Percentiles rank a stretch among this genome's conserved stretches.
These are phyloP conservation scores for Rhexocercosporidium sp. DNA, from an alignment of 2,329 filamentous ascomycete genomes.

Conservation along the genomic window DNA sequence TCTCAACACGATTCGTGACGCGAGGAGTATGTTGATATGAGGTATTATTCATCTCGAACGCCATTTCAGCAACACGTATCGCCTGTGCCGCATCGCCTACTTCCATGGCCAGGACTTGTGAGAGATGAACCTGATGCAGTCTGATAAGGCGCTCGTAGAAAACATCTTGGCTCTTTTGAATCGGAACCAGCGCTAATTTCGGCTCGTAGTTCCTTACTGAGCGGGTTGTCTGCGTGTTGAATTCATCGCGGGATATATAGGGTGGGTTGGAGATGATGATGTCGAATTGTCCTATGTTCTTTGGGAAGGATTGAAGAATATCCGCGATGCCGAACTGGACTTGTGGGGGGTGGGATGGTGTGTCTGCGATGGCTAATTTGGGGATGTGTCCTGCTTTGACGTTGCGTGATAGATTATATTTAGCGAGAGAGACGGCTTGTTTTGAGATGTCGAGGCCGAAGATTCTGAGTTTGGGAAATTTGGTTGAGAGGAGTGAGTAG, in stretches of 20 bases:
- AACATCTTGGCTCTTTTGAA: conserved; percentile 39
- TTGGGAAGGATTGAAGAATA: conserved; percentile 38
- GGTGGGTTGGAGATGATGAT: conserved; percentile 89
- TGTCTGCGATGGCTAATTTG: neutral
- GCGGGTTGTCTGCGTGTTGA: conserved; percentile 65
- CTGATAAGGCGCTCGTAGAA: conserved; percentile 73
- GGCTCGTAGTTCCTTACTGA: conserved; percentile 87
- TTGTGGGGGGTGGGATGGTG: neutral
- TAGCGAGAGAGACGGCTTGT: conserved; percentile 67
- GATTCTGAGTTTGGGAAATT: conserved; percentile 54
- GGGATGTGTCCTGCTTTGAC: conserved; percentile 38
- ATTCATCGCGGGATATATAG: conserved; percentile 74
- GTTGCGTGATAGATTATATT: conserved; percentile 65
- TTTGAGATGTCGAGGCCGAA: conserved; percentile 76
- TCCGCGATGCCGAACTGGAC: conserved; percentile 39
- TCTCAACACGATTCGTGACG: conserved; percentile 53
- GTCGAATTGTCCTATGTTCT: conserved; percentile 26
- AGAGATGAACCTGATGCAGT: conserved; percentile 53
- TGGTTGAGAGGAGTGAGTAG: conserved; percentile 44
- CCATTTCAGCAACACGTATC: conserved; percentile 60
- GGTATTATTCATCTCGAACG: conserved; percentile 27
- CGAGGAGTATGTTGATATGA: conserved; percentile 13
- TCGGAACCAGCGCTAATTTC: conserved; percentile 72
- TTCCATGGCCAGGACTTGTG: conserved; percentile 69
- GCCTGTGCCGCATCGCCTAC: conserved; percentile 75